Base-by-base conservation (phyloP, 192 early-diverging fungal genomes). In the Linnemannia schmuckeri region DNA sequence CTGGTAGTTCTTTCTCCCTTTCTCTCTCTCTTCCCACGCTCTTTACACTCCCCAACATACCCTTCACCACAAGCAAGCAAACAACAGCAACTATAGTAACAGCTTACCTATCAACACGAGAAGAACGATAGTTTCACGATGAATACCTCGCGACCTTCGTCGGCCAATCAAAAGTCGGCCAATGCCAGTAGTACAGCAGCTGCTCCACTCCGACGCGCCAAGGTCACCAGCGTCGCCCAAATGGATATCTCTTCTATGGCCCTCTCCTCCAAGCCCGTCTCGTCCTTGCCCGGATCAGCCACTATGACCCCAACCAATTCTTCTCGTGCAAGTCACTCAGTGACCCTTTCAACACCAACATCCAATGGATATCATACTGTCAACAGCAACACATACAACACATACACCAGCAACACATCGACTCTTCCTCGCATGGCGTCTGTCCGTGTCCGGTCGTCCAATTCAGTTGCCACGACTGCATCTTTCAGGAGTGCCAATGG, bases 181-280 rank as follows among this genome's bases (percentile, higher is more conserved):
- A 54, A 66, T 61, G 70, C 30, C 17, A 24, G 74, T 52, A 71
- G 35, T 18, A 44, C 55, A 8, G 12, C 40, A n/a, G 49, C 72
- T 17, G 70, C 68, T 8, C 55, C 72, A 18, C 46, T 61, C 73
- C 68, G 76, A 37, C 82, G 76, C 10, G 76, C 72, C 72, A 85
- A 85, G 35, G 77, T 85, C 17, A 52, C 83, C 63, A 76, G 78
- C 41, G n/a, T 66, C 63, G 83, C 78, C 46, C 77, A 85, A 70
- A 85, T 79, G 78, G 78, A 80, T 54, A 78, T 85, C 41, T 80
- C 83, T 1, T 76, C 74, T 15, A 68, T 76, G 27, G 27, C 70
- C n/a, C 40, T 24, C 69, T 38, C 66, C 18, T 35, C 75, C 74
- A 82, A 77, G 44, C 24, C 81, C 27, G n/a, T 49, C 44, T 44